A percentile compares a stretch with the other conserved stretches of the same genome.
phyloP scores from a whole-genome alignment of 441 rosid genomes.

The Raphanus hybrid region DNA sequence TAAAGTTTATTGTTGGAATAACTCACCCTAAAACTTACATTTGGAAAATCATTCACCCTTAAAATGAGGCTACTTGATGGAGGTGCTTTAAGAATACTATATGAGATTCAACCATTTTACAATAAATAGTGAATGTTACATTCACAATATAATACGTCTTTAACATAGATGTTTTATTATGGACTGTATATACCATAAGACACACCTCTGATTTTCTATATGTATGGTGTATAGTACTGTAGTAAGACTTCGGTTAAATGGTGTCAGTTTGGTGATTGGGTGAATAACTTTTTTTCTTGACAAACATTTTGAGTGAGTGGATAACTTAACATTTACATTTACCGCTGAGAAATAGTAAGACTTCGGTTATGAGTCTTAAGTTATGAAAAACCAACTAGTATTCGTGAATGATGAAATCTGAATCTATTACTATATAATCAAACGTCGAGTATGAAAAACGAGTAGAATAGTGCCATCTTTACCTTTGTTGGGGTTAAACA shows the following conservation, averaged over 20 bases:
- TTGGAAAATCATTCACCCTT: neutral
- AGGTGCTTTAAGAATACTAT: neutral
- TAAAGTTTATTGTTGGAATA: neutral
- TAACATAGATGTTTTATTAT: too few species aligned
- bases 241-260: neutral
- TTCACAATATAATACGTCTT: neutral
- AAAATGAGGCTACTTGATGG: neutral
- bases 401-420: neutral
- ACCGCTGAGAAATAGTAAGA: neutral
- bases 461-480: neutral
- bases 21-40: too few species aligned
- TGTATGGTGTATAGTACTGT: neutral
- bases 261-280: neutral
- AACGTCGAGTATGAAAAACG: neutral
- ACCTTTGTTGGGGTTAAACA: neutral
- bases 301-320: too few species aligned
- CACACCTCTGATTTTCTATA: neutral
- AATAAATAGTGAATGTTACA: neutral
- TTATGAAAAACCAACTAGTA: neutral
- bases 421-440: neutral
- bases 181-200: neutral
- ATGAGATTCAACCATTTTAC: neutral
- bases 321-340: neutral
- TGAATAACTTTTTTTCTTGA: neutral
- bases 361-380: neutral